Base-by-base conservation (phyloP, 371 early-diverging fungal genomes). In the Conidiobolus incongruus region DNA sequence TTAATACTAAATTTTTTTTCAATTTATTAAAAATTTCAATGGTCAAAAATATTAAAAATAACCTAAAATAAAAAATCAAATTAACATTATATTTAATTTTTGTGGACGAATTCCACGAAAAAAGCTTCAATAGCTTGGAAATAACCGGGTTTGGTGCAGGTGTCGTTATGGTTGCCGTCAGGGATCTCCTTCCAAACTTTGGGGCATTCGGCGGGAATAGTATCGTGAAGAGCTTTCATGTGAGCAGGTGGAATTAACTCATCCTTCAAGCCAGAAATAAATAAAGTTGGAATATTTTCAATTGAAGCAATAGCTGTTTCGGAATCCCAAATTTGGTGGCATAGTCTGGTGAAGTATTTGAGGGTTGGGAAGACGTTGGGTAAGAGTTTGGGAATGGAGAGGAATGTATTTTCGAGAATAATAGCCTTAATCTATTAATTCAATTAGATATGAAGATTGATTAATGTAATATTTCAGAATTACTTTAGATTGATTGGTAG, bases 331-430 rank as follows among this genome's bases (percentile, higher is more conserved):
- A 70, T 63, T 47, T 93, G 87, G 53, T 77, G 81, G 51, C 84
- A 82, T n/a, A 92, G 59, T 49, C 81, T 84, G 1, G 76, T 61
- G 20, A 89, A 53, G 29, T 67, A 61, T 12, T 13, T 7, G 12
- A n/a, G 19, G 10, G n/a, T 52, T 0, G 93, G 93, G 47, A 94
- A 56, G 7, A 91, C 77, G 47, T 58, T 57, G 6, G 90, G 90
- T 40, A 94, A 78, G 22, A 94, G 54, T 52, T 83, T 81, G 35
- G 80, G 86, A 55, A 95, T 52, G 34, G 78, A 81, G 40, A 83
- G 53, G 56, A 95, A 95, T 0, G 95, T 95, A 62, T 95, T 95
- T 56, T 95, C 96, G 21, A 95, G 47, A 41, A 94, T 81, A 19
- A 93, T 46, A 10, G 76, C 95, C 6, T 75, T 60, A 40, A 95